phyloP scores from a whole-genome alignment of 2,329 filamentous ascomycete species.

The Penicillium sp. region DNA sequence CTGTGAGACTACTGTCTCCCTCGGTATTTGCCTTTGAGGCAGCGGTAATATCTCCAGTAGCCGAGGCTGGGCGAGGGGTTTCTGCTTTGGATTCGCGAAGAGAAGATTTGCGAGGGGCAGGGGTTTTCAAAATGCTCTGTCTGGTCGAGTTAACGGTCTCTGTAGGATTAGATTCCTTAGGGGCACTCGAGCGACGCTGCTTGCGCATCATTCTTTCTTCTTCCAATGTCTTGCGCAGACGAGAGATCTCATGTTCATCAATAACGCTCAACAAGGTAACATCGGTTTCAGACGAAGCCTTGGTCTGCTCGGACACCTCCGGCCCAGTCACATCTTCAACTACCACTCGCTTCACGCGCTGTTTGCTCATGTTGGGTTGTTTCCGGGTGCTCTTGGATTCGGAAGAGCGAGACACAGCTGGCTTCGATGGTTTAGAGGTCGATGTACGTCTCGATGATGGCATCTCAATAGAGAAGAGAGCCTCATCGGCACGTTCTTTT shows the following conservation, averaged over 20 bases:
- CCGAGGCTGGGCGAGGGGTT: slow-evolving; percentile 28
- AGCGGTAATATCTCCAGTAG: slow-evolving; percentile 29
- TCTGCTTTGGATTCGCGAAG: slow-evolving; percentile 43
- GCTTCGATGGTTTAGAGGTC: slow-evolving; percentile 17
- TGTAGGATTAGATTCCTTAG: slow-evolving; percentile 30
- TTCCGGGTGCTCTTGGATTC: slow-evolving; percentile 24
- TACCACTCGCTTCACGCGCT: slow-evolving; percentile 33
- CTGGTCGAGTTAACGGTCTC: slow-evolving; percentile 34
- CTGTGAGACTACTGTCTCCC: slow-evolving; percentile 25
- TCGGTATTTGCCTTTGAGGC: slow-evolving; percentile 25
- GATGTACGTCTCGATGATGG: slow-evolving; percentile 21
- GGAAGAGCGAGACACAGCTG: slow-evolving; percentile 12
- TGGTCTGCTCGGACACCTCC: slow-evolving; percentile 26
- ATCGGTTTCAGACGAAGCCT: slow-evolving; percentile 22
- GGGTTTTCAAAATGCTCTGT: slow-evolving; percentile 32
- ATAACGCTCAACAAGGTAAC: slow-evolving; percentile 50
- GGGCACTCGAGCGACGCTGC: slow-evolving; percentile 28
- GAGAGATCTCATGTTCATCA: slow-evolving; percentile 45
- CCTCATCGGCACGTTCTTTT: slow-evolving; percentile 33
- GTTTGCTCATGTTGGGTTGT: slow-evolving; percentile 32
- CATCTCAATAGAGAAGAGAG: slow-evolving; percentile 31
- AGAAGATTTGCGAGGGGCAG: slow-evolving; percentile 47
- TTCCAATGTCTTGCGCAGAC: slow-evolving; percentile 48
- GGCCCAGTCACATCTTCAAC: slow-evolving; percentile 30
- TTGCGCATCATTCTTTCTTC: slow-evolving; percentile 44